Evolutionary conservation across 2,329 filamentous ascomycete genomes (phyloP).

Genomic region (Xylaria sp.): DNA sequence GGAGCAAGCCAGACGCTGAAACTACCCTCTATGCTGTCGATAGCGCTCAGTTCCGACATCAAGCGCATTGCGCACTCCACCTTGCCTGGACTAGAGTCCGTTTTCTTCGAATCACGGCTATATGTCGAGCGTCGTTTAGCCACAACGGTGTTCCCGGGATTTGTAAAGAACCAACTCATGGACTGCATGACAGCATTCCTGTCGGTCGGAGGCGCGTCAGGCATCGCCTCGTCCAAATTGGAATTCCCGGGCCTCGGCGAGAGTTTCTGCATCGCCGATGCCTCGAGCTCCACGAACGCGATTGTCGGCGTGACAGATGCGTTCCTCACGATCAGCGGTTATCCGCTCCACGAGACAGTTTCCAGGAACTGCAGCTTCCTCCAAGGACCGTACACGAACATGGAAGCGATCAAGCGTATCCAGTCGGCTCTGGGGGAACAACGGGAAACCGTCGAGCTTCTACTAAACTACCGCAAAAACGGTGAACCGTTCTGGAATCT

Average conservation of each 20-base stretch:
- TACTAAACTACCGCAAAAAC: conserved; percentile 55
- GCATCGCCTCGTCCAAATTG: conserved; percentile 36
- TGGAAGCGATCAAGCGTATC: conserved; percentile 44
- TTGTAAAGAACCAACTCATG: conserved; percentile 55
- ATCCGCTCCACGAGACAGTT: conserved; percentile 49
- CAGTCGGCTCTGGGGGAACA: conserved; percentile 14
- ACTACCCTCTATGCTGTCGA: conserved; percentile 45
- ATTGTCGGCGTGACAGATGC: conserved; percentile 54
- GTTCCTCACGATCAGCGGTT: conserved; percentile 56
- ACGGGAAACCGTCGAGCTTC: conserved; percentile 48
- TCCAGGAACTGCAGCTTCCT: conserved; percentile 54
- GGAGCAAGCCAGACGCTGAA: conserved; percentile 42
- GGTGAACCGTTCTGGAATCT: conserved; percentile 61
- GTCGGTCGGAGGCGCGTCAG: conserved; percentile 20
- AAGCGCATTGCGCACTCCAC: conserved; percentile 48
- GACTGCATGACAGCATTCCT: conserved; percentile 47
- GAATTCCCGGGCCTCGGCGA: conserved; percentile 58
- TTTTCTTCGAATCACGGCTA: conserved; percentile 47
- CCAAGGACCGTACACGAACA: conserved; percentile 51
- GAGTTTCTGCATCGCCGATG: conserved; percentile 61
- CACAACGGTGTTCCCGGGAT: conserved; percentile 53
- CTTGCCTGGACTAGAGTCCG: conserved; percentile 49
- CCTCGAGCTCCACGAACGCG: conserved; percentile 51
- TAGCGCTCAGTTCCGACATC: conserved; percentile 48
- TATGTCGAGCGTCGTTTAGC: conserved; percentile 49